Percentiles rank a stretch among this genome's conserved stretches.
phyloP scores from a whole-genome alignment of 306 rosid species.

The Prunus dulcis region DNA sequence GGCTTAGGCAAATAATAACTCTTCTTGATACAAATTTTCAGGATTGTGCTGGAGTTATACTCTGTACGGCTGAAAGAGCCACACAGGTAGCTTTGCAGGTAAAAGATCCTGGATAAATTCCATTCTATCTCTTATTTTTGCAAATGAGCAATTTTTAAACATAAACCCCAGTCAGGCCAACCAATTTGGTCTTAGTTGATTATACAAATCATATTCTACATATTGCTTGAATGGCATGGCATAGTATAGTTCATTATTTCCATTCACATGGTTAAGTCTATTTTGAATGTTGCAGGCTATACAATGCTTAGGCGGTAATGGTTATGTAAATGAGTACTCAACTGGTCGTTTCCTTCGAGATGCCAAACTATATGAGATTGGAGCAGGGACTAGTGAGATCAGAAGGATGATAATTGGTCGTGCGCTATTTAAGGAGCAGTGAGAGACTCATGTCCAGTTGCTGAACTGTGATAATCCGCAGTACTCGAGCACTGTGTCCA shows the following conservation, averaged over 20 bases:
- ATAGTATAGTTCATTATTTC: not conserved
- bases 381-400: conserved; percentile 92
- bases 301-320: conserved; percentile 93
- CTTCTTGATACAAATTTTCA: conserved; percentile 35
- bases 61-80: conserved; percentile 88
- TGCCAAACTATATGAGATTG: conserved; percentile 82
- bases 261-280: not conserved
- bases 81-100: conserved; percentile 96
- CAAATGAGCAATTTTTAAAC: not conserved
- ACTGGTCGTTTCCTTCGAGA: conserved; percentile 89
- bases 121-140: not conserved
- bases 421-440: conserved; percentile 73
- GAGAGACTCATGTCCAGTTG: conserved; percentile 13
- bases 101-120: not conserved
- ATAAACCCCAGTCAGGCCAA: not conserved
- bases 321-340: conserved; percentile 86
- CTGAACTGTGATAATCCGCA: not conserved
- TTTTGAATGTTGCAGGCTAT: conserved; percentile 55
- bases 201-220: not conserved
- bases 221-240: not conserved
- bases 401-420: conserved; percentile 95
- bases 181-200: not conserved
- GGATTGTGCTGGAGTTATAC: conserved; percentile 98
- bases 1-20: not conserved
- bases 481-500: not conserved